These are phyloP conservation scores for Chlorencoelia australis DNA, from an alignment of 2,329 filamentous ascomycete species.

Conservation along the genomic window DNA sequence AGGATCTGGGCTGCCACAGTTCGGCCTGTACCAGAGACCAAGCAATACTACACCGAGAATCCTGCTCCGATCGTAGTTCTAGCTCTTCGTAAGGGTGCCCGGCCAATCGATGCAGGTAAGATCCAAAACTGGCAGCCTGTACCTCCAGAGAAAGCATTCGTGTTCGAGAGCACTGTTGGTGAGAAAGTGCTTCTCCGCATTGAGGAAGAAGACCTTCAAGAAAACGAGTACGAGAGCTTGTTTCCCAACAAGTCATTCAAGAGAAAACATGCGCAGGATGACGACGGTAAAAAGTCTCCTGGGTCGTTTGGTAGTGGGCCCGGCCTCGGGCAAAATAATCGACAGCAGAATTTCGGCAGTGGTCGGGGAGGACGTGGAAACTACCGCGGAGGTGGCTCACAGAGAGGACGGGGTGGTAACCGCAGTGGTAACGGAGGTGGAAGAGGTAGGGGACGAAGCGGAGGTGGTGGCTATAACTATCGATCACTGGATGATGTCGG, in stretches of 20 bases:
- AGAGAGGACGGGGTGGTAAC: slow-evolving; percentile 25
- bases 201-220: slow-evolving; percentile 55
- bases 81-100: slow-evolving; percentile 63
- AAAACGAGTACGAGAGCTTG: slow-evolving; percentile 53
- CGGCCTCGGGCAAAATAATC: slow-evolving; percentile 22
- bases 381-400: slow-evolving; percentile 34
- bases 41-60: slow-evolving; percentile 70
- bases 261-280: slow-evolving; percentile 50
- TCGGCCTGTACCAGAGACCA: slow-evolving; percentile 56
- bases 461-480: slow-evolving; percentile 45
- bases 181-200: slow-evolving; percentile 80
- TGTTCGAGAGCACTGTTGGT: slow-evolving; percentile 74
- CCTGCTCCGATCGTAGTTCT: slow-evolving; percentile 71
- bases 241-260: slow-evolving; percentile 51
- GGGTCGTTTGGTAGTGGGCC: slow-evolving; percentile 22
- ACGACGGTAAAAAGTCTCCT: slow-evolving; percentile 31
- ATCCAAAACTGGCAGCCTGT: slow-evolving; percentile 81
- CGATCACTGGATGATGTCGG: slow-evolving; percentile 57
- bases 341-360: slow-evolving; percentile 22
- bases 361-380: slow-evolving; percentile 26
- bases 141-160: slow-evolving; percentile 56
- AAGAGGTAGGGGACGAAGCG: slow-evolving; percentile 31
- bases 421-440: slow-evolving; percentile 20
- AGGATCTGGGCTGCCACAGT: slow-evolving; percentile 81
- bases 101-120: slow-evolving; percentile 68